Percentiles rank a stretch among this genome's conserved stretches.
Evolutionary conservation across 2,329 filamentous ascomycete species (phyloP).

Genomic region (Aureobasidium zeae): DNA sequence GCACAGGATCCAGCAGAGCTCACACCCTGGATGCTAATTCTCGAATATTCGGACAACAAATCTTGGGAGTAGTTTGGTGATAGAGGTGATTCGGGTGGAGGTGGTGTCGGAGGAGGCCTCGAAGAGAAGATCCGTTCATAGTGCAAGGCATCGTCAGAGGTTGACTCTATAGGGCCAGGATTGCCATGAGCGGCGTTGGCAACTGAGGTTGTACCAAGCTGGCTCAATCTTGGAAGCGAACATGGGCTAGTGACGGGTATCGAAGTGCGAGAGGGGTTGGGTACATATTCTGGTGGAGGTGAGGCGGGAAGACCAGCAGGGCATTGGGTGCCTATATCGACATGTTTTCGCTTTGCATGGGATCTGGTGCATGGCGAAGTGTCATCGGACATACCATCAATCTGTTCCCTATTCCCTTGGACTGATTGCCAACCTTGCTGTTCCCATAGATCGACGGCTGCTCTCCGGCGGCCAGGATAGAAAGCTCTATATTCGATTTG

Average conservation of each 20-base stretch:
- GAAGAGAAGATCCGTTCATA: background rate
- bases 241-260: background rate
- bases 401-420: background rate
- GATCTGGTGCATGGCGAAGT: background rate
- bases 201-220: background rate
- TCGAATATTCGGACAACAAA: background rate
- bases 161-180: too few species aligned
- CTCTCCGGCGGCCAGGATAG: constrained; percentile 5
- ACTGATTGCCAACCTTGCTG: constrained; percentile 5
- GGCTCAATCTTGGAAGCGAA: background rate
- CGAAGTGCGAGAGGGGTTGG: background rate
- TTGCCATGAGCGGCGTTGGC: background rate
- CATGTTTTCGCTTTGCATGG: background rate
- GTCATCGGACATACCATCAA: background rate
- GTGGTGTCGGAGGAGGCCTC: background rate
- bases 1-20: background rate
- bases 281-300: constrained; percentile 2
- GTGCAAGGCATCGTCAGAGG: background rate
- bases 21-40: background rate
- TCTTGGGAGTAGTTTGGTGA: constrained; percentile 1
- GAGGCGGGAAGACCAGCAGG: background rate
- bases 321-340: background rate
- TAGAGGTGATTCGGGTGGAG: background rate
- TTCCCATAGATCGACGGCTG: constrained; percentile 1
- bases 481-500: constrained; percentile 2